Conservation (phyloP, 192 early-diverging fungal species). For the Coemansia sp. region DNA sequence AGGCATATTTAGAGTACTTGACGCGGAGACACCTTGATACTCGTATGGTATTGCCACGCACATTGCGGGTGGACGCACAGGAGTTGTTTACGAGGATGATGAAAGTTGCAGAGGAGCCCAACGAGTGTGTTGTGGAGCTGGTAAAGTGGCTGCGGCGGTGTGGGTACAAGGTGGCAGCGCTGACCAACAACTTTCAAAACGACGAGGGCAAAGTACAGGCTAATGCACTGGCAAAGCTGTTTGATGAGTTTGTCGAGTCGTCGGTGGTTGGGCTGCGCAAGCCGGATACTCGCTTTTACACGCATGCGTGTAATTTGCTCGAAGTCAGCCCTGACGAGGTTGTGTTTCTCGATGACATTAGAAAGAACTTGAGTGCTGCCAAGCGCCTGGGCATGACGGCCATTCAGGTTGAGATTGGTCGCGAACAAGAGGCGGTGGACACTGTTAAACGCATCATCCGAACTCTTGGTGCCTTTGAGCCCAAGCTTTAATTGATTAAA, state of each 20-base stretch:
- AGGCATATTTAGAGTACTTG: slow-evolving; percentile 37
- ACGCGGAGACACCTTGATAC: slow-evolving; percentile 26
- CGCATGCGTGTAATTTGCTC: slow-evolving; percentile 68
- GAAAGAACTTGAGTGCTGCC: slow-evolving; percentile 70
- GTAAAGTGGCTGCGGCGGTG: slow-evolving; percentile 37
- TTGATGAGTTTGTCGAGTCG: slow-evolving; percentile 78
- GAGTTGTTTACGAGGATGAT: slow-evolving; percentile 45
- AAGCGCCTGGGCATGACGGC: slow-evolving; percentile 68
- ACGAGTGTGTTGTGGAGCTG: slow-evolving; percentile 25
- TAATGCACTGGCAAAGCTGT: slow-evolving; percentile 17
- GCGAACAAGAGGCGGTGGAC: slow-evolving; percentile 29
- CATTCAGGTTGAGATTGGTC: slow-evolving; percentile 57
- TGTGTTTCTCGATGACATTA: slow-evolving; percentile 88
- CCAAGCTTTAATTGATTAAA: slow-evolving; percentile 16
- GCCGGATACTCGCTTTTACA: slow-evolving; percentile 75
- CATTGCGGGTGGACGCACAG: slow-evolving; percentile 18
- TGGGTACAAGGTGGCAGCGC: slow-evolving; percentile 70
- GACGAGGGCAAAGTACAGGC: slow-evolving; percentile 7
- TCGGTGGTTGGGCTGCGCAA: slow-evolving; percentile 75
- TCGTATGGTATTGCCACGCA: slow-evolving; percentile 27
- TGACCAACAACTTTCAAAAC: slow-evolving; percentile 82
- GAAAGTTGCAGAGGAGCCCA: slow-evolving; percentile 23
- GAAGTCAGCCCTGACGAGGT: slow-evolving; percentile 65
- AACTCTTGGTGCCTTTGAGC: slow-evolving; percentile 10
- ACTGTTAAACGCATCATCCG: slow-evolving; percentile 23